Percentiles rank a stretch among this genome's conserved stretches.
phyloP scores from a whole-genome alignment of 148 eudicot species.

The Vaccinium darrowii region DNA sequence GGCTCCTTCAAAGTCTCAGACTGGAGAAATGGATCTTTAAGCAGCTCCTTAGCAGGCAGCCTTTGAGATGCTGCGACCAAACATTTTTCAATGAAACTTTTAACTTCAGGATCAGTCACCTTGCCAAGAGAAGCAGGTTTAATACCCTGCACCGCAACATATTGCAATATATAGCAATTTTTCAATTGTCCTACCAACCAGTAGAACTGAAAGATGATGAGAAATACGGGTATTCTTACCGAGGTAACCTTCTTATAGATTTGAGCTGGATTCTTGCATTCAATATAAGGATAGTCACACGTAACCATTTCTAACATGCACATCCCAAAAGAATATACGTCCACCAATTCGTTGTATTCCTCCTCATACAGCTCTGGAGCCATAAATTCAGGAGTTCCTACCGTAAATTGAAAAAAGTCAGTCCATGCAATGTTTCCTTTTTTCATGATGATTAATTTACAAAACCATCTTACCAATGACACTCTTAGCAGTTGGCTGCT shows the following conservation, averaged over 20 bases:
- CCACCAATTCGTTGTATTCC: conserved; percentile 81
- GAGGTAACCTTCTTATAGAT: conserved; percentile 74
- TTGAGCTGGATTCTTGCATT: conserved; percentile 89
- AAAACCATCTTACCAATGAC: conserved; percentile 55
- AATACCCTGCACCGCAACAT: conserved; percentile 49
- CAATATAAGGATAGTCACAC: conserved; percentile 78
- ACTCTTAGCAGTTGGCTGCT: conserved; percentile 69
- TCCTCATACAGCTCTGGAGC: conserved; percentile 96
- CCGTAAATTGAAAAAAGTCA: conserved; percentile 16
- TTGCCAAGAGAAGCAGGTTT: conserved; percentile 78
- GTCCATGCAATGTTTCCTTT: neutral
- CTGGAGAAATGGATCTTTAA: conserved; percentile 62
- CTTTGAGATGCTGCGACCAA: conserved; percentile 61
- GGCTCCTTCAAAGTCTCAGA: conserved; percentile 35
- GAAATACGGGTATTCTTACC: conserved; percentile 42
- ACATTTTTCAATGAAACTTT: conserved; percentile 79
- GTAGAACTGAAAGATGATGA: neutral
- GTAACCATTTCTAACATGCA: conserved; percentile 91
- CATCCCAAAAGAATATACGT: conserved; percentile 92
- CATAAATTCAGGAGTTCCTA: conserved; percentile 94
- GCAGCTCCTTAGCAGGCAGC: conserved; percentile 68
- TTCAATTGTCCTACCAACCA: neutral
- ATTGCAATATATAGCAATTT: neutral
- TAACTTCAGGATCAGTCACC: conserved; percentile 56
- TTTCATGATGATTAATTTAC: neutral